phyloP scores from a whole-genome alignment of 805 yeast genomes.

The Starmera quercuum region DNA sequence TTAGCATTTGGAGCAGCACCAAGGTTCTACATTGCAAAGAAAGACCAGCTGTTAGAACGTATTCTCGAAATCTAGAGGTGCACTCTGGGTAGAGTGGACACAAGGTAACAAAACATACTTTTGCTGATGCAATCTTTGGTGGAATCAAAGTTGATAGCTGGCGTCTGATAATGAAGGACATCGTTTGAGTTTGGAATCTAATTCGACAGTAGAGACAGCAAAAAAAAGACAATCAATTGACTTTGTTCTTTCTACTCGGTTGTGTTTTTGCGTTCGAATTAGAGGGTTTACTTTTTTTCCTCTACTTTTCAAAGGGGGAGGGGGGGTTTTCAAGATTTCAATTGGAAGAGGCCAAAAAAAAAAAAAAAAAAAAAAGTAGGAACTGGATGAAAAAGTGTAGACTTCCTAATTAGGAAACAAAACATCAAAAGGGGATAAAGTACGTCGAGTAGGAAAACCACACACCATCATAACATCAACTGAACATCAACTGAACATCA shows the following conservation, averaged over 20 bases:
- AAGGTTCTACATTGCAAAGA: slow-evolving; percentile 49
- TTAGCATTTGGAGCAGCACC: slow-evolving; percentile 95
- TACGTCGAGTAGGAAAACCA: neutral
- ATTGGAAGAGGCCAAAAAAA: too few relatives aligned
- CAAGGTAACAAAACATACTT: slow-evolving; percentile 53
- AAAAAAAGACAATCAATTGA: too few relatives aligned
- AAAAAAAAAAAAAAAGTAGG: too few relatives aligned
- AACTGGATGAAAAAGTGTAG: slow-evolving; percentile 1
- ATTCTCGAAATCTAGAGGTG: neutral
- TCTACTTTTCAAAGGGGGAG: slow-evolving; percentile 10
- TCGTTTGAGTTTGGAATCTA: slow-evolving; percentile 19
- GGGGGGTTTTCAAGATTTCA: too few relatives aligned
- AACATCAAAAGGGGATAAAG: neutral
- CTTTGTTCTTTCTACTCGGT: neutral
- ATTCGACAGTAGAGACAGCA: too few relatives aligned
- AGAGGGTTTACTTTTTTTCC: slow-evolving; percentile 5
- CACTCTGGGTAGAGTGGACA: too few relatives aligned
- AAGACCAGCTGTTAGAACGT: neutral
- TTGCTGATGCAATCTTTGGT: slow-evolving; percentile 96
- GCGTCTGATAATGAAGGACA: slow-evolving; percentile 89
- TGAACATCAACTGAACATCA: neutral
- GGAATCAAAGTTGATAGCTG: slow-evolving; percentile 93
- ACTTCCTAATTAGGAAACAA: slow-evolving; percentile 5
- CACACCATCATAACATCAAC: neutral
- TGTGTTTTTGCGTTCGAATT: neutral